Evolutionary conservation across 768 basidiomycete genomes (phyloP), one percentile per base, ranked within the genome.

Genomic region (Mrakia gelida): DNA sequence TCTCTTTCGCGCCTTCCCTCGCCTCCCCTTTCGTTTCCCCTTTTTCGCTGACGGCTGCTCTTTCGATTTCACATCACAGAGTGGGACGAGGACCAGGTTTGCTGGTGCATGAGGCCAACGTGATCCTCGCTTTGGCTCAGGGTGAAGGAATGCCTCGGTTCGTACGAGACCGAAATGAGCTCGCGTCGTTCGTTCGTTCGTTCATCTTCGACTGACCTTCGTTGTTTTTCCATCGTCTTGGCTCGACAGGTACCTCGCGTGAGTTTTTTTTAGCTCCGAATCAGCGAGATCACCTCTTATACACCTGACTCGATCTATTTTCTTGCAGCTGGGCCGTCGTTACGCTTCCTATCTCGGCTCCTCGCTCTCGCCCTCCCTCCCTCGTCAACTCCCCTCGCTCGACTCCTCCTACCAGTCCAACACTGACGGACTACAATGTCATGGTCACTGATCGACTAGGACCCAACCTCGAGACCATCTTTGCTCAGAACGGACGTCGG

Each of bases 141-240:
- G 73, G 56, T 15, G 73, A 61, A 23, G 73, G 73, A 10, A 74
- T 74, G 73, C 73, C 73, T 43, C 56, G 73, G 73, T 74, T 11
- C 30, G 73, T 43, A 26, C 49, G 45, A 21, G 38, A n/a, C 32
- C 21, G 32, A 65, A 10, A 26, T 43, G 67, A 70, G 41, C 67
- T 70, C 38, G 38, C 15, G n/a, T n/a, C n/a, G n/a, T n/a, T n/a
- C n/a, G n/a, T n/a, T n/a, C n/a, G n/a, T 30, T 34, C 34, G 32
- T 38, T 63, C 59, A 2, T 30, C 62, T 23, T 70, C 38, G 38
- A 41, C 26, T 70, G 38, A 41, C 9, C 41, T 38, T 38, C 21
- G 2, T 13, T 9, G 45, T 70, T 34, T 16, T 18, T 16, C 38
- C 4, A 34, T 18, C 16, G 0, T 30, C 65, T 30, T 7, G n/a